Conservation (phyloP, 2,329 filamentous ascomycete species). For the Botrytis medusae region DNA sequence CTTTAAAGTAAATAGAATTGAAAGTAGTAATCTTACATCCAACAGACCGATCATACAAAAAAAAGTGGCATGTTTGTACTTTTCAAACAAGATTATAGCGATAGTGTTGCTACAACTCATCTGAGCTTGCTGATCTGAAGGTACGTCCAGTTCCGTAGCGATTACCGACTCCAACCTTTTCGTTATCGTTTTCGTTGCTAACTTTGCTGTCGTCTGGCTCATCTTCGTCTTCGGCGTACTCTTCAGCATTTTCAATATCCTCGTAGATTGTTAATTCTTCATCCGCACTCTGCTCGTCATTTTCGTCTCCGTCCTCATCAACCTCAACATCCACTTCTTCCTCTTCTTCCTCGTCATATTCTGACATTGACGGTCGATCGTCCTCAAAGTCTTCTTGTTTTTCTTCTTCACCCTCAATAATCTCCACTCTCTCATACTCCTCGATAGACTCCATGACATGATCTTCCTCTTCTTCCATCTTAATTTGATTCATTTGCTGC, state of each 20-base stretch:
- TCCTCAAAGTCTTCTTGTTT: constrained; percentile 15
- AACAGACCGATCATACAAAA: not conserved
- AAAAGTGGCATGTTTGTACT: not conserved
- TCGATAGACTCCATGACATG: constrained; percentile 15
- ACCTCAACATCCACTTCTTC: not conserved
- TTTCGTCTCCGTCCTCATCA: not conserved
- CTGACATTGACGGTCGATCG: constrained; percentile 7
- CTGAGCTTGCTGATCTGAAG: not conserved
- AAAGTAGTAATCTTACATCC: not conserved
- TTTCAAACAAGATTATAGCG: not conserved
- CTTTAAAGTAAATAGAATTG: not conserved
- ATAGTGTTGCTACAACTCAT: constrained; percentile 12
- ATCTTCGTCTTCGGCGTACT: not conserved
- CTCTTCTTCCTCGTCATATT: constrained; percentile 15
- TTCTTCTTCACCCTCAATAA: constrained; percentile 11
- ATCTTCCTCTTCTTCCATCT: constrained; percentile 11
- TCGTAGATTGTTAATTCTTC: not conserved
- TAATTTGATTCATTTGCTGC: constrained; percentile 4
- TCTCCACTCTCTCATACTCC: constrained; percentile 7
- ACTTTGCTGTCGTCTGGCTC: not conserved
- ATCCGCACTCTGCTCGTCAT: not conserved
- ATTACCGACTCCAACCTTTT: not conserved
- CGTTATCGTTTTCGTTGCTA: not conserved
- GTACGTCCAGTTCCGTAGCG: not conserved
- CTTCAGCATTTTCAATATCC: not conserved